A percentile compares a stretch with the other conserved stretches of the same genome.
These are phyloP conservation scores for Jackrogersella multiformis DNA, from an alignment of 495 filamentous ascomycete genomes.

Conservation along the genomic window DNA sequence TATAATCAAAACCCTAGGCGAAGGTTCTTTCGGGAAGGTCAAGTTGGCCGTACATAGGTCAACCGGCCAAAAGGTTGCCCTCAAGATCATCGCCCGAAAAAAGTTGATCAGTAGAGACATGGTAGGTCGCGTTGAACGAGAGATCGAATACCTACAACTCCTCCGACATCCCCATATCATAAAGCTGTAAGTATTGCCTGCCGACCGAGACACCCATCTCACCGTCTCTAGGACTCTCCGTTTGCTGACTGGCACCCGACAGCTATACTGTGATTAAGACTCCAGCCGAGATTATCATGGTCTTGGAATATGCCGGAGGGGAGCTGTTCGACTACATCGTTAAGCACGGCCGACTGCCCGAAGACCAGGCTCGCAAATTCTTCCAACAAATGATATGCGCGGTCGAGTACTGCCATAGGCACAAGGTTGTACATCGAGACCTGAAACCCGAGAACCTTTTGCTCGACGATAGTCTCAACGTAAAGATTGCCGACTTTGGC, in stretches of 20 bases:
- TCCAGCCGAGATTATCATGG: slow-evolving; percentile 94
- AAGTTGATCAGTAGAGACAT: slow-evolving; percentile 96
- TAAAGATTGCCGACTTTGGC: slow-evolving; percentile 99
- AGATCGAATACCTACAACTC: slow-evolving; percentile 97
- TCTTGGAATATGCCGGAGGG: slow-evolving; percentile 94
- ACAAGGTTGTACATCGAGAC: slow-evolving; percentile 98
- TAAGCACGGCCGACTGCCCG: slow-evolving; percentile 84
- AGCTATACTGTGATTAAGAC: slow-evolving; percentile 98
- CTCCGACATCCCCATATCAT: slow-evolving; percentile 98
- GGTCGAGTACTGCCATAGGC: slow-evolving; percentile 97
- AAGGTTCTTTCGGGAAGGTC: slow-evolving; percentile 98
- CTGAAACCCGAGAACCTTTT: slow-evolving; percentile 97
- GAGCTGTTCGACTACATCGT: slow-evolving; percentile 99
- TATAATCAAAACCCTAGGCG: slow-evolving; percentile 88
- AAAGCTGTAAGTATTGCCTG: slow-evolving; percentile 75
- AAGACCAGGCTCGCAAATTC: slow-evolving; percentile 90
- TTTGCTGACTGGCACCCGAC: slow-evolving; percentile 18
- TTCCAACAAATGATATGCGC: slow-evolving; percentile 99
- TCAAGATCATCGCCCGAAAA: slow-evolving; percentile 96
- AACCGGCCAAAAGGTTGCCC: slow-evolving; percentile 90
- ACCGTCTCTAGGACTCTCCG: not conserved
- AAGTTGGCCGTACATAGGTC: slow-evolving; percentile 92
- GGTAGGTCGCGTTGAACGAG: slow-evolving; percentile 94
- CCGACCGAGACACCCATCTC: not conserved
- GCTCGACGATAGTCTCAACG: slow-evolving; percentile 91